Evolutionary conservation across 108 stramenopile species (phyloP), one percentile per base, ranked within the genome.

Genomic region (Nitzschia palea): DNA sequence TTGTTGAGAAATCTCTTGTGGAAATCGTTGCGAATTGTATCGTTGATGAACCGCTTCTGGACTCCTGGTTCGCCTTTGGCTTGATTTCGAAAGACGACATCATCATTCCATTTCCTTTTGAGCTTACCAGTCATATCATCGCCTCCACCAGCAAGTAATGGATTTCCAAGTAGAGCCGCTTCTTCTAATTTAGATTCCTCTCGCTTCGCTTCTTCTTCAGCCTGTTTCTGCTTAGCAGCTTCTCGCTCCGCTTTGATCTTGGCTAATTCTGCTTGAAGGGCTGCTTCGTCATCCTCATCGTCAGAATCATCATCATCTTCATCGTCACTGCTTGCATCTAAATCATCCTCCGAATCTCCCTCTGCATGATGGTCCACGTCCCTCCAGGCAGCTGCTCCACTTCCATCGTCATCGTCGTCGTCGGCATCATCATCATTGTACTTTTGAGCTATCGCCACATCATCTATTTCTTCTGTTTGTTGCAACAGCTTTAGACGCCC

Each of bases 81-180:
- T 78, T 98, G 97, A 69, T 97, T 95, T 27, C 95, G 89, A 83
- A 98, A 98, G 35, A 98, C 96, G 1, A 98, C 97, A 77, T 98
- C 97, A 52, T 97, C 97, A 74, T 97, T 96, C 98, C 98, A 98
- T 35, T 84, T 80, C 25, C 96, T 78, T 52, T 96, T 95, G 40
- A 95, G 53, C 35, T 76, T 84, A 15, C 83, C 87, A 28, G 73
- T 70, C 2, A 35, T 27, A 44, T 53, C 25, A 60, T 70, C 15
- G 42, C 56, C 2, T 32, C 25, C 74, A 3, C 68, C 67, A 58
- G 86, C 77, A 55, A 95, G 76, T 18, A 95, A 73, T 20, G 96
- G 96, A 81, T 97, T 95, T 27, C 93, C 90, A 55, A 86, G 70
- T 25, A 97, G 28, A 12, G 94, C 94, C 33, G 88, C 88, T 63